Evolutionary conservation across 2,329 filamentous ascomycete species (phyloP).

Genomic region (Chaetothyriales sp.): DNA sequence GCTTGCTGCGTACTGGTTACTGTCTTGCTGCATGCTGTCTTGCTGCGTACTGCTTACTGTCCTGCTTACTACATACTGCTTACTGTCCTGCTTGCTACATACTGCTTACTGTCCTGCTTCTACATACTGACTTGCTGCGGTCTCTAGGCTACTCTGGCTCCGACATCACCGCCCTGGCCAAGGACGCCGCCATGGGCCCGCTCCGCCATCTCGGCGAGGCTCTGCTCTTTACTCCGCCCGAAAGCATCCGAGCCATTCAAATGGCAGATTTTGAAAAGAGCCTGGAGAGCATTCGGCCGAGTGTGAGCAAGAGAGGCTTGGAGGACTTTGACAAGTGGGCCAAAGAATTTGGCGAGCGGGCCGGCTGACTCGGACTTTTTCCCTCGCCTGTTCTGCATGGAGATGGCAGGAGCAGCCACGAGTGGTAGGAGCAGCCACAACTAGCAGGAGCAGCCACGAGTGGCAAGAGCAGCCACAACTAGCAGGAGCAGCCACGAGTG

Average conservation of each 20-base stretch:
- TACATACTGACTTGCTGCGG: neutral
- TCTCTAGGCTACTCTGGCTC: slow-evolving; percentile 81
- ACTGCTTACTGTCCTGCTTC: too few relatives aligned
- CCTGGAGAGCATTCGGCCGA: slow-evolving; percentile 71
- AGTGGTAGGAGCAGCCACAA: neutral
- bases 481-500: neutral
- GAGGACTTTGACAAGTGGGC: slow-evolving; percentile 93
- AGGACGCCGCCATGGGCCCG: slow-evolving; percentile 96
- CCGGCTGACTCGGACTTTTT: slow-evolving; percentile 41
- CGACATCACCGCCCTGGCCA: slow-evolving; percentile 90
- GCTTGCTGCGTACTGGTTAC: slow-evolving; percentile 7
- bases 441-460: neutral
- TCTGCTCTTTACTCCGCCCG: slow-evolving; percentile 79
- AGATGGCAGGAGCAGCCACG: neutral
- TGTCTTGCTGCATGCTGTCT: neutral
- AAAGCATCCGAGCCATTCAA: slow-evolving; percentile 78
- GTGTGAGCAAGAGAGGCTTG: slow-evolving; percentile 71
- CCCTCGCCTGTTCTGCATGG: neutral
- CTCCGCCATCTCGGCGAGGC: slow-evolving; percentile 80
- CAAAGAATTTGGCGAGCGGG: slow-evolving; percentile 78
- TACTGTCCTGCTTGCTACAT: too few relatives aligned
- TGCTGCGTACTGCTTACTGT: too few relatives aligned
- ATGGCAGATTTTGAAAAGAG: slow-evolving; percentile 75
- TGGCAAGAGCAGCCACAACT: neutral
- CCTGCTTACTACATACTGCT: too few relatives aligned